Conservation (phyloP, 306 rosid species). For the Glycine tomentella region DNA sequence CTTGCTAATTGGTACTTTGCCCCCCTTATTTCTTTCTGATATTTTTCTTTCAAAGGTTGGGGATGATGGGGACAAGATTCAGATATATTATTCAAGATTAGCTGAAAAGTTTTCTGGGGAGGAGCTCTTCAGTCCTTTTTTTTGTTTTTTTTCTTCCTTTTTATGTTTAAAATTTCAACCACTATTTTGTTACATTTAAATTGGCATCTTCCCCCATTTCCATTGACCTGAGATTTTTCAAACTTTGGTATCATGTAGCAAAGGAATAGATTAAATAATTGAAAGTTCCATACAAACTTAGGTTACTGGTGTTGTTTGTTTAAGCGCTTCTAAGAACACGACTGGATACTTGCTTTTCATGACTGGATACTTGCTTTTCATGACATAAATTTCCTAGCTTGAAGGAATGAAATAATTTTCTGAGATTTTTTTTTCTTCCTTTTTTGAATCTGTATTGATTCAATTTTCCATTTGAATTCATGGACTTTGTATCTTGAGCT, state of each 20-base stretch:
- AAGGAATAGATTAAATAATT: conserved; percentile 77
- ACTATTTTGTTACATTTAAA: conserved; percentile 56
- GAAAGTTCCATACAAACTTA: conserved; percentile 67
- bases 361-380: conserved; percentile 57
- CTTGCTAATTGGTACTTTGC: conserved; percentile 78
- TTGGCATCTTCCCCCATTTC: conserved; percentile 63
- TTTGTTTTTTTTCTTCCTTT: neutral
- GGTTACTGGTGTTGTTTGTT: conserved; percentile 57
- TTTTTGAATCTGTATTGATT: conserved; percentile 46
- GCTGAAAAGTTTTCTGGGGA: conserved; percentile 61
- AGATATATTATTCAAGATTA: conserved; percentile 69
- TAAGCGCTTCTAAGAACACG: conserved; percentile 58
- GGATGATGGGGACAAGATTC: conserved; percentile 58
- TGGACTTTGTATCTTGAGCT: conserved; percentile 40
- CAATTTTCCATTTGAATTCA: conserved; percentile 49
- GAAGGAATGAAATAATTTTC: conserved; percentile 58
- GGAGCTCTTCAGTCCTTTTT: conserved; percentile 49
- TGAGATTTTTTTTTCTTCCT: conserved; percentile 45
- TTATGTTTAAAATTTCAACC: conserved; percentile 50
- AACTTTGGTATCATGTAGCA: conserved; percentile 69
- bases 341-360: conserved; percentile 56
- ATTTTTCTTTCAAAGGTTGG: conserved; percentile 53
- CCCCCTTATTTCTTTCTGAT: conserved; percentile 52
- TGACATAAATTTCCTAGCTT: conserved; percentile 51
- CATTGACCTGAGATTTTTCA: conserved; percentile 64